phyloP scores from a whole-genome alignment of 768 basidiomycete genomes.

The Rhodotorula sphaerocarpa region DNA sequence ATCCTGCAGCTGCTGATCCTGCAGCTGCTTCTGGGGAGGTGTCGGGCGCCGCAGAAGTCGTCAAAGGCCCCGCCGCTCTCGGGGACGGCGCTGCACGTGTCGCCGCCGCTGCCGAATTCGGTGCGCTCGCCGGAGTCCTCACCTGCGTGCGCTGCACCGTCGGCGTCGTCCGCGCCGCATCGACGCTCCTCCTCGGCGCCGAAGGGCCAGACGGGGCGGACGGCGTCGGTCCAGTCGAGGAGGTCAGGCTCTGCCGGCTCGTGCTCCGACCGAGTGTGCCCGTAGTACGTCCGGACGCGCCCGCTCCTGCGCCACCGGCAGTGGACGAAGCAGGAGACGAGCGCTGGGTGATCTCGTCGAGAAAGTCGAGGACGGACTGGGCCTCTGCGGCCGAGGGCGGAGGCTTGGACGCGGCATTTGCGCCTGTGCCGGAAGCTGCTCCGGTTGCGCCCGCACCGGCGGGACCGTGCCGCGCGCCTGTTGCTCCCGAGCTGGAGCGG shows the following conservation, averaged over 20 bases:
- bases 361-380: conserved; percentile 39
- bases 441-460: background rate
- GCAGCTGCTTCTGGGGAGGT: background rate
- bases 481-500: background rate
- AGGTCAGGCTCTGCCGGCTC: conserved; percentile 5
- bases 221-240: background rate
- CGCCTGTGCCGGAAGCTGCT: too few species aligned
- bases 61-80: background rate
- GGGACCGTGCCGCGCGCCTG: conserved; percentile 18
- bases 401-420: background rate
- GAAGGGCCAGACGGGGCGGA: background rate
- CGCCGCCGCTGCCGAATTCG: background rate
- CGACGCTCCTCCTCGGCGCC: conserved; percentile 22
- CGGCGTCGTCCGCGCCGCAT: conserved; percentile 24
- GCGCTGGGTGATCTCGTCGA: conserved; percentile 39
- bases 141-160: background rate
- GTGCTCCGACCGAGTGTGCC: background rate
- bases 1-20: background rate
- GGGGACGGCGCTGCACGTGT: background rate
- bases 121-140: background rate
- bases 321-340: conserved; percentile 8
- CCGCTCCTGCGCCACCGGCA: conserved; percentile 9
- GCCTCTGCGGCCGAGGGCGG: conserved; percentile 36
- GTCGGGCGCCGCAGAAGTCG: background rate
- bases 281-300: background rate